Evolutionary conservation across 441 rosid genomes (phyloP).

Genomic region (Populus tomentosa): DNA sequence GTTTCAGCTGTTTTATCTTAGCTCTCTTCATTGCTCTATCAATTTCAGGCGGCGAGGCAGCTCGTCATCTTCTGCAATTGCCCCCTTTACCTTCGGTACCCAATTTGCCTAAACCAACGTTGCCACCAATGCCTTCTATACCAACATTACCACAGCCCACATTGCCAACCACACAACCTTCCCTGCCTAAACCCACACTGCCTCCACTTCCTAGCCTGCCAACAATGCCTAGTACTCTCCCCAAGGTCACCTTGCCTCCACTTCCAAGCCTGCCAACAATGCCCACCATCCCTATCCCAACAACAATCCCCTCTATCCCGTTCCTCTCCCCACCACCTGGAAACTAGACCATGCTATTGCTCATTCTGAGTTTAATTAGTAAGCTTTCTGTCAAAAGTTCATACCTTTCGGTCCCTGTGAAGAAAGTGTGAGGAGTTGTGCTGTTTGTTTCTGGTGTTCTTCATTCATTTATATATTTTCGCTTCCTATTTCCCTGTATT

Average conservation of each 20-base stretch:
- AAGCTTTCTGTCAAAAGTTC: neutral
- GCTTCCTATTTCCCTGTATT: neutral
- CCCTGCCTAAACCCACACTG: slow-evolving; percentile 17
- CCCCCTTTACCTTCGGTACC: slow-evolving; percentile 1
- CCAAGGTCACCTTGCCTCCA: slow-evolving; percentile 25
- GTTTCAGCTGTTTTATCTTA: neutral
- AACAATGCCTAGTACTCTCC: slow-evolving; percentile 8
- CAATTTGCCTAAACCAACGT: slow-evolving; percentile 9
- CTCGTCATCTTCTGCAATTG: slow-evolving; percentile 30
- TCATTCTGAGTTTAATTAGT: neutral
- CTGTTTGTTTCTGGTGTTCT: neutral
- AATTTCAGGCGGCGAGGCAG: slow-evolving; percentile 23
- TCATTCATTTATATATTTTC: neutral
- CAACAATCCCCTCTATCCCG: neutral
- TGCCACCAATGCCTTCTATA: slow-evolving; percentile 25
- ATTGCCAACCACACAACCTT: slow-evolving; percentile 17
- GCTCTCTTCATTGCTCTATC: slow-evolving; percentile 21
- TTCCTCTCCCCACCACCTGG: slow-evolving; percentile 9
- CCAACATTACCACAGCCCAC: slow-evolving; percentile 25
- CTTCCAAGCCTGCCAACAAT: slow-evolving; percentile 20
- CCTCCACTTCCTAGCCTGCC: slow-evolving; percentile 31
- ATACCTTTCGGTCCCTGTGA: neutral
- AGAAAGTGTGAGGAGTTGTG: neutral
- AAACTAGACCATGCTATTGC: neutral
- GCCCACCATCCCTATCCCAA: neutral